A percentile compares a stretch with the other conserved stretches of the same genome.
Evolutionary conservation across 2,329 filamentous ascomycete genomes (phyloP).

Genomic region (Epichloe sylvatica): DNA sequence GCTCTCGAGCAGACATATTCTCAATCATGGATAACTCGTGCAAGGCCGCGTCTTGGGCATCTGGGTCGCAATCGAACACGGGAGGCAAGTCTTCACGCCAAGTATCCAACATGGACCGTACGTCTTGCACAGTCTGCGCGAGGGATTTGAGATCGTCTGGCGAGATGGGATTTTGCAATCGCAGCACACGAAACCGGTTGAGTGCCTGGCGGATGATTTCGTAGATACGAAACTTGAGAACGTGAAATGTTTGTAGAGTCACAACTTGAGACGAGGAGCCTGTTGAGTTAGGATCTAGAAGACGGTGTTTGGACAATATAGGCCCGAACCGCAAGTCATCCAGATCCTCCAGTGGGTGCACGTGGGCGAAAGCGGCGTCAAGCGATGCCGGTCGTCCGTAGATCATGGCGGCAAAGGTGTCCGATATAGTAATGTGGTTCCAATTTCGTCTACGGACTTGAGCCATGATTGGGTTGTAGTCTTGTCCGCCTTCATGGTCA

Average conservation of each 20-base stretch:
- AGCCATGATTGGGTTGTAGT: slow-evolving; percentile 2
- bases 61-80: slow-evolving; percentile 2
- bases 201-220: slow-evolving; percentile 15
- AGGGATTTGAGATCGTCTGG: slow-evolving; percentile 8
- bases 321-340: slow-evolving; percentile 11
- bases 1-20: not conserved
- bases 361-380: slow-evolving; percentile 13
- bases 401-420: slow-evolving; percentile 17
- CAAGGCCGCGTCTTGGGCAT: not conserved
- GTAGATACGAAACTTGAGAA: slow-evolving; percentile 15
- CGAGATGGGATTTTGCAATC: slow-evolving; percentile 9
- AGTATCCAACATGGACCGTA: slow-evolving; percentile 5
- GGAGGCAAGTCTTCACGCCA: slow-evolving; percentile 6
- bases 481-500: not conserved
- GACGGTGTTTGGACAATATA: slow-evolving; percentile 1
- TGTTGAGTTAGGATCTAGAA: not conserved
- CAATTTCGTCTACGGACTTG: slow-evolving; percentile 17
- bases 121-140: slow-evolving; percentile 7
- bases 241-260: slow-evolving; percentile 13
- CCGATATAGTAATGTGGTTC: slow-evolving; percentile 16
- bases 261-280: slow-evolving; percentile 1
- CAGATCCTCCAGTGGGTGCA: slow-evolving; percentile 12
- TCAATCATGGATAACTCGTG: not conserved
- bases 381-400: slow-evolving; percentile 17
- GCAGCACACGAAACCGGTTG: slow-evolving; percentile 14